Evolutionary conservation across 305 asterid genomes (phyloP), one percentile per base, ranked within the genome.

Genomic region (Solanum hybrid): DNA sequence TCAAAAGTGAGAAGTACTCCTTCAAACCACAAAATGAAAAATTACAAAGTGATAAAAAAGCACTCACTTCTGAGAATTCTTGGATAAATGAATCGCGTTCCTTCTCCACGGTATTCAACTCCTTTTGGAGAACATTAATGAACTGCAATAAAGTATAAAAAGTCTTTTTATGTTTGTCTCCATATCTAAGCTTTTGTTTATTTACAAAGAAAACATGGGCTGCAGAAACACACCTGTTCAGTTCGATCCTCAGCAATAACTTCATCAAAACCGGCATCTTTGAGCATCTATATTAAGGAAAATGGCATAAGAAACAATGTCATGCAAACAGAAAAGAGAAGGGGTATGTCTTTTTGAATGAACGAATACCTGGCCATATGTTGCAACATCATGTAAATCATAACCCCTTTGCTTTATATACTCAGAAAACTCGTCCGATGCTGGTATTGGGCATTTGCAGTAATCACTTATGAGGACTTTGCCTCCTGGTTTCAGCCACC

Each of bases 401-500:
- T 88, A 88, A n/a, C 90, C 90, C 87, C 90, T 78, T 88, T 32
- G 90, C 78, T 88, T 88, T 77, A 88, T 78, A 51, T 88, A 88
- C 26, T 13, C 90, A 41, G 86, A 20, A 51, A 88, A 88, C 32
- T 88, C 37, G 17, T 88, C 90, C 27, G 90, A 88, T 77, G 87
- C 86, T 22, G 90, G 51, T 32, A 45, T 76, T 24, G 87, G 37
- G 13, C 61, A 78, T 88, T n/a, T 88, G 78, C 90, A 97, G 94
- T 97, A 97, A 90, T 97, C 99, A 68, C 95, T 95, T 68, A 96
- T 96, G 65, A 97, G 97, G 89, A 97, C 96, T 92, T 92, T 96
- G 89, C 99, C 99, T 72, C 99, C 99, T 2, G 99, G 99, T 92
- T 97, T 97, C 94, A 97, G 93, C 99, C 99, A 97, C 92, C 93